Percentiles rank a stretch among this genome's conserved stretches.
Conservation (phyloP, 768 basidiomycete species). For the Neoboletus magnificus region DNA sequence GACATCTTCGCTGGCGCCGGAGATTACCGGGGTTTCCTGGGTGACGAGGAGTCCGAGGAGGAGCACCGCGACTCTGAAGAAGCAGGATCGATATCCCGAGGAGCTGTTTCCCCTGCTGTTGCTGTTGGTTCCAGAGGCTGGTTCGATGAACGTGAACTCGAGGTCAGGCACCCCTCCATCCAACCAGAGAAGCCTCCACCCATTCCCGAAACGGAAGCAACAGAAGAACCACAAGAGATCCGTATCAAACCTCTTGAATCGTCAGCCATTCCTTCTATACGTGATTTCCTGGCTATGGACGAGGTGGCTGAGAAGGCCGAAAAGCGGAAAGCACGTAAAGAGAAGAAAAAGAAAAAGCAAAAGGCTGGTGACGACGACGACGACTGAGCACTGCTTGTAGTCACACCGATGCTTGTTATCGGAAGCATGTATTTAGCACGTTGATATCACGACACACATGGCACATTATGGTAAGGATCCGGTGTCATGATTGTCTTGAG, state of each 20-base stretch:
- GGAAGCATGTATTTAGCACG: constrained; percentile 1
- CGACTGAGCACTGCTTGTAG: constrained; percentile 21
- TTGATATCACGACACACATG: neutral
- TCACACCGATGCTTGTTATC: neutral
- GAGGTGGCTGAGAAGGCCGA: constrained; percentile 59
- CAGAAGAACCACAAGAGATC: constrained; percentile 38
- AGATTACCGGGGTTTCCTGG: constrained; percentile 72
- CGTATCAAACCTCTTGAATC: constrained; percentile 74
- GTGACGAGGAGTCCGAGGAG: constrained; percentile 52
- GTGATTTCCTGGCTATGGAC: constrained; percentile 77
- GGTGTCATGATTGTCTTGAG: constrained; percentile 1
- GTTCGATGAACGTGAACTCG: constrained; percentile 43
- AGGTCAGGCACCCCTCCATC: constrained; percentile 7
- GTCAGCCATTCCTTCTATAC: constrained; percentile 81
- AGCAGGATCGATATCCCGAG: constrained; percentile 12
- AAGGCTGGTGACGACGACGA: constrained; percentile 30
- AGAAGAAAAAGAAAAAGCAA: constrained; percentile 59
- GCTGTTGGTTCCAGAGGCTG: constrained; percentile 33
- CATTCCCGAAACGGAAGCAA: constrained; percentile 1
- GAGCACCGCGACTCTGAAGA: constrained; percentile 17
- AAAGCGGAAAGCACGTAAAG: constrained; percentile 72
- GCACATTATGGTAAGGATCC: neutral
- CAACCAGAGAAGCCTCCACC: constrained; percentile 13
- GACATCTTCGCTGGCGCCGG: constrained; percentile 88
- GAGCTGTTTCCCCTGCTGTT: constrained; percentile 4